These are phyloP conservation scores for Rhodotorula paludigena DNA, from an alignment of 768 basidiomycete species.

Conservation along the genomic window DNA sequence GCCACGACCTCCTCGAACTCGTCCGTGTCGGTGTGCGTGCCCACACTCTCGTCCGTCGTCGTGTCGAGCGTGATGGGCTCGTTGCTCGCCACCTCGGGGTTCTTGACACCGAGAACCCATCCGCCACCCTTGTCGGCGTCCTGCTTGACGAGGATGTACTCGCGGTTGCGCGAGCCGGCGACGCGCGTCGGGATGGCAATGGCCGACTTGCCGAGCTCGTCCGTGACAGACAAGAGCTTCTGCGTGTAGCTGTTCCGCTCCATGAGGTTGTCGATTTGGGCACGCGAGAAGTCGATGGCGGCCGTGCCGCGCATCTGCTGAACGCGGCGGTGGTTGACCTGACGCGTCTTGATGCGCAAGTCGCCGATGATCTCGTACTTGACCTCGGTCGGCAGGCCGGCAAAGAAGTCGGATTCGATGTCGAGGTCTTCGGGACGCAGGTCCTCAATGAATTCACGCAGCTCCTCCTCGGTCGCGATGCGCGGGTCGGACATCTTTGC, in stretches of 20 bases:
- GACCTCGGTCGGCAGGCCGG: constrained; percentile 86
- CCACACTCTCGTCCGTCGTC: constrained; percentile 47
- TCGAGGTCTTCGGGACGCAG: constrained; percentile 96
- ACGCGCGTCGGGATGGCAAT: constrained; percentile 87
- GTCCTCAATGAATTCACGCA: constrained; percentile 86
- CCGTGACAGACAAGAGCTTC: constrained; percentile 83
- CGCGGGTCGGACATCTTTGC: constrained; percentile 79
- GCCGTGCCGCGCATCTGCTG: constrained; percentile 84
- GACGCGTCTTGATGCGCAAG: constrained; percentile 84
- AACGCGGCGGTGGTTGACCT: constrained; percentile 84
- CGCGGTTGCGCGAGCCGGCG: constrained; percentile 87
- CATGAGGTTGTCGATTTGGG: constrained; percentile 84
- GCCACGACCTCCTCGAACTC: constrained; percentile 46
- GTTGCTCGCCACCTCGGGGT: constrained; percentile 49
- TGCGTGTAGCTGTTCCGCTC: constrained; percentile 89
- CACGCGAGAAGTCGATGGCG: constrained; percentile 89
- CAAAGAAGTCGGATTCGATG: constrained; percentile 79
- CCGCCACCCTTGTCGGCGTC: constrained; percentile 72
- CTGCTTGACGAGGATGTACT: constrained; percentile 93
- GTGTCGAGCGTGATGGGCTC: constrained; percentile 76
- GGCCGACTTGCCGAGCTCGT: constrained; percentile 61
- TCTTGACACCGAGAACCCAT: constrained; percentile 87
- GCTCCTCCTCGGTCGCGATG: constrained; percentile 91
- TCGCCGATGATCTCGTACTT: constrained; percentile 99
- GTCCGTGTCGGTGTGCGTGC: constrained; percentile 49